Base-by-base conservation (phyloP, 345 rosid genomes). In the Pistacia vera region DNA sequence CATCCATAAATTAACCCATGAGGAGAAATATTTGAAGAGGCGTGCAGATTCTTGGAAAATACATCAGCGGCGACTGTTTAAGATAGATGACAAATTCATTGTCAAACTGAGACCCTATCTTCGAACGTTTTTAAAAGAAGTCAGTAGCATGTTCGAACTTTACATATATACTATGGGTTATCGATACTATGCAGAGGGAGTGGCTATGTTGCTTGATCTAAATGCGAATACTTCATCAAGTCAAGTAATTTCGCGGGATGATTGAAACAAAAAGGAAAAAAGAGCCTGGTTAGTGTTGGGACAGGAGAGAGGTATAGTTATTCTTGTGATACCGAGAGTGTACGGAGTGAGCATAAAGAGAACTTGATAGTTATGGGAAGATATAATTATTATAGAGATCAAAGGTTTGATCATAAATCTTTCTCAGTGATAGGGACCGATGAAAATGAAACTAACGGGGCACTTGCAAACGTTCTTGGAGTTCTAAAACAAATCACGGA, bases 31-130 rank as follows among this genome's bases (percentile, higher is more conserved):
- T 46, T 17, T 61, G 20, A 0, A 6, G 68, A 59, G 41, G 3
- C 44, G 8, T 8, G 10, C 1, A 10, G 25, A 33, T n/a, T 52
- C 72, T 38, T 4, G 0, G 10, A 61, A 4, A 11, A 65, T 3
- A 3, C 33, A 17, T 54, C 25, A 1, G 38, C 3, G 41, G 73
- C 4, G 55, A 20, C 16, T 80, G 25, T 73, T 61, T 18, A 17
- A 22, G 63, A 46, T 68, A 8, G 18, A 20, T 10, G 25, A 8
- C 12, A 8, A 61, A 64, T 28, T 22, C 1, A 12, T 77, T 72
- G 56, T 69, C 20, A 68, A 82, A 66, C 30, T 82, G 48, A 72
- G 85, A 57, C 85, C 82, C 6, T 72, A 67, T 17, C 65, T 76
- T 16, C 80, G 46, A 0, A 13, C 28, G 10, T 78, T 82, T 60